Conservation (phyloP, 768 basidiomycete species). For the Pisolithus sp. region DNA sequence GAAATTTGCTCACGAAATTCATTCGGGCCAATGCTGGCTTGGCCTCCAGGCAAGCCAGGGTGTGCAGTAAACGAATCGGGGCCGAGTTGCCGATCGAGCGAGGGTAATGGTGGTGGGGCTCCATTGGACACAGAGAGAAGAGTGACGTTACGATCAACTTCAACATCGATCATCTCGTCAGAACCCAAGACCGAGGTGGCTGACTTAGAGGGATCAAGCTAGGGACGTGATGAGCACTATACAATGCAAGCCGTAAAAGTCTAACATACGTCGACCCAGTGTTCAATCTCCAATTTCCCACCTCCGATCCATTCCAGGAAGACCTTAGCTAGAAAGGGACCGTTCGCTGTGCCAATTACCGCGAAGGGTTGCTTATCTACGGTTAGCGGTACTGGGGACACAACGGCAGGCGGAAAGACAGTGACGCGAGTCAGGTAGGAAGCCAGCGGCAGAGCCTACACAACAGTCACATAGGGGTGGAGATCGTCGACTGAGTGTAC, state of each 20-base stretch:
- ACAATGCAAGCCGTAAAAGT: neutral
- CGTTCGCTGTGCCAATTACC: conserved; percentile 35
- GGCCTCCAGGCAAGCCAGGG: neutral
- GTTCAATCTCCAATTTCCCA: conserved; percentile 41
- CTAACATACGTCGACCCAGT: conserved; percentile 45
- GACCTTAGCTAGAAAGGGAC: conserved; percentile 40
- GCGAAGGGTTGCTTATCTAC: conserved; percentile 35
- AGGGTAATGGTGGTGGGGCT: conserved; percentile 17
- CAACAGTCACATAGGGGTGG: neutral
- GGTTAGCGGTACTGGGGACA: conserved; percentile 27
- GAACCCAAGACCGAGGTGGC: conserved; percentile 35
- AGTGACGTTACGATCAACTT: conserved; percentile 38
- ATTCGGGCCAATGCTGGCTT: neutral
- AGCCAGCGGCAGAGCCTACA: conserved; percentile 22
- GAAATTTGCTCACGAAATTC: conserved; percentile 16
- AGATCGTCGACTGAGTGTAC: conserved; percentile 13
- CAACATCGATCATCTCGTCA: conserved; percentile 46
- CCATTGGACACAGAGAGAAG: conserved; percentile 28
- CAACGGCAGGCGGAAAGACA: conserved; percentile 30
- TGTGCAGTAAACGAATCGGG: conserved; percentile 2
- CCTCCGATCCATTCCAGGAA: conserved; percentile 35
- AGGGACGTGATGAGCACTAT: neutral
- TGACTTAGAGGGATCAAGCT: conserved; percentile 40
- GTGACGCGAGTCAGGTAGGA: conserved; percentile 33
- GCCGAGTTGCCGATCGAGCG: conserved; percentile 20